Conservation (phyloP, 75 land plant species). For the Selaginella moellendorffii region DNA sequence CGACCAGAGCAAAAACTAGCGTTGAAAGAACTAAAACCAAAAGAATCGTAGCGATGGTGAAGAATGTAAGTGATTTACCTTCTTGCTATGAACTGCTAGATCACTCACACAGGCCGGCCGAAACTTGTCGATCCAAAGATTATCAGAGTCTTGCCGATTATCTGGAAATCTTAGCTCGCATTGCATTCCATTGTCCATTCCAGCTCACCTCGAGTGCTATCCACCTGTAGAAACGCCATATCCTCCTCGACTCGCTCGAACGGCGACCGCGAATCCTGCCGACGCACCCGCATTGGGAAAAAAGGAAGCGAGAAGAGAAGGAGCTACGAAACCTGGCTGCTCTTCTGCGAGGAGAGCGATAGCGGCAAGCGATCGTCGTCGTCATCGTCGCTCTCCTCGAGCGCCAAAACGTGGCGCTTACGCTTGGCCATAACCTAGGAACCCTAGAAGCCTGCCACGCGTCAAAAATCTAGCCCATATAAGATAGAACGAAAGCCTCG, state of each 20-base stretch:
- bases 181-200: not conserved
- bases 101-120: conserved; percentile 38
- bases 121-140: conserved; percentile 71
- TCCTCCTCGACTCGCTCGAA: not conserved
- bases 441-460: not conserved
- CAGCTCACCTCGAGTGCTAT: not conserved
- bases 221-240: not conserved
- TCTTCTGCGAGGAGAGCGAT: not conserved
- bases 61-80: conserved; percentile 28
- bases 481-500: not conserved
- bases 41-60: not conserved
- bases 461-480: not conserved
- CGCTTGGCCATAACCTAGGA: not conserved
- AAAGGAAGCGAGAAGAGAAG: too few relatives aligned
- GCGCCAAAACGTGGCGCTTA: not conserved
- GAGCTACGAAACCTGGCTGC: not conserved
- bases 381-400: not conserved
- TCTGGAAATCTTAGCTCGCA: not conserved
- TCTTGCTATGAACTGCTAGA: conserved; percentile 74
- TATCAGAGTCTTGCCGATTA: not conserved
- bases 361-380: not conserved
- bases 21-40: not conserved
- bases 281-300: not conserved
- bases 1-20: not conserved
- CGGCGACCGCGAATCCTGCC: not conserved